Percentiles rank a stretch among this genome's conserved stretches.
Evolutionary conservation across 495 filamentous ascomycete species (phyloP).

Genomic region (Chaetomium tenue): DNA sequence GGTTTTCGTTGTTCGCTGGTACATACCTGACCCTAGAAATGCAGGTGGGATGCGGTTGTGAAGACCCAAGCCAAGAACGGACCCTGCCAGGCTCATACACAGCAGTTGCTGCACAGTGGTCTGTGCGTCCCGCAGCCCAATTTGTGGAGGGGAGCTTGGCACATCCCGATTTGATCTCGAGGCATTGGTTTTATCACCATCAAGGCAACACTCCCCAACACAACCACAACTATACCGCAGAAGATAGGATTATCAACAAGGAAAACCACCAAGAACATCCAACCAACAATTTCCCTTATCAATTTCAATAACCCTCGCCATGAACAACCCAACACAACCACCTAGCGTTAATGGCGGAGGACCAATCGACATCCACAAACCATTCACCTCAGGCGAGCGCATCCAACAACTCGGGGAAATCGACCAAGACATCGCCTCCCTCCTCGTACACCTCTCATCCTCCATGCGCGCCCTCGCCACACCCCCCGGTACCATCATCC

Average conservation of each 20-base stretch:
- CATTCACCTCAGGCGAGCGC: constrained; percentile 64
- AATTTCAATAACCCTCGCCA: constrained; percentile 3
- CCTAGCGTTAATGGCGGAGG: constrained; percentile 1
- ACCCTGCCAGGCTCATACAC: constrained; percentile 13
- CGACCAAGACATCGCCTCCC: constrained; percentile 57
- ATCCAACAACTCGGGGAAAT: constrained; percentile 76
- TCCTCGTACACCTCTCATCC: constrained; percentile 65
- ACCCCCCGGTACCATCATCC: constrained; percentile 38
- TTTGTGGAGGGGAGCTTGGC: neutral
- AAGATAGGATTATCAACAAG: neutral
- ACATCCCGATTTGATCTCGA: neutral
- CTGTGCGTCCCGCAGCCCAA: constrained; percentile 10
- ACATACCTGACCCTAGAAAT: neutral
- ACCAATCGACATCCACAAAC: constrained; percentile 34
- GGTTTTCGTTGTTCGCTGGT: neutral
- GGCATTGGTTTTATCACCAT: too few species aligned
- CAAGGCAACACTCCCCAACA: neutral
- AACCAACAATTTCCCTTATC: neutral
- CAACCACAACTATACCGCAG: neutral
- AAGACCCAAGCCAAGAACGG: constrained; percentile 2
- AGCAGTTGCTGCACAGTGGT: constrained; percentile 18
- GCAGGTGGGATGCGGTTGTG: neutral
- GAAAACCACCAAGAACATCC: neutral
- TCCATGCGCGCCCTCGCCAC: constrained; percentile 69
- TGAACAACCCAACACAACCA: constrained; percentile 18